Conservation (phyloP, 2,329 filamentous ascomycete species). For the Cladosporium halotolerans region DNA sequence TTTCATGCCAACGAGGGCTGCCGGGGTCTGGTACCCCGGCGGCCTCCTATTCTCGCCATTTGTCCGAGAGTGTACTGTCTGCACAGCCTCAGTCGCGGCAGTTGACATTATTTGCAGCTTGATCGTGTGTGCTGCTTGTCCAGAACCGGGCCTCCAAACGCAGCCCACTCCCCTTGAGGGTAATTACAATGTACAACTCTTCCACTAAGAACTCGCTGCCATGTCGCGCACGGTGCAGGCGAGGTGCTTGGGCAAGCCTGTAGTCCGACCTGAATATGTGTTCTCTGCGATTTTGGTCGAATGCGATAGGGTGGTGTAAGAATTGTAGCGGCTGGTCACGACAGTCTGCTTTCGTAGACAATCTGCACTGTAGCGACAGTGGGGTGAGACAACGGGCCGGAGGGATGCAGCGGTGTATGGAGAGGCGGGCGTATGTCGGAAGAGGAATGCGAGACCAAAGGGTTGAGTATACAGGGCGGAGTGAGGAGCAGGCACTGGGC, state of each 20-base stretch:
- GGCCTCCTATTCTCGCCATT: constrained; percentile 9
- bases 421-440: too few relatives aligned
- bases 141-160: not conserved
- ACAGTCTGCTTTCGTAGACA: not conserved
- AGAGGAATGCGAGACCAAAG: not conserved
- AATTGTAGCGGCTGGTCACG: not conserved
- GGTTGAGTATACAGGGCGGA: too few relatives aligned
- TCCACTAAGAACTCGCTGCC: constrained; percentile 5
- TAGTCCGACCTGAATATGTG: not conserved
- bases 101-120: not conserved
- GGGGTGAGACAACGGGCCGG: not conserved
- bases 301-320: too few relatives aligned
- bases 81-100: constrained; percentile 5
- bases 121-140: not conserved
- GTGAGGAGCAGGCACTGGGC: too few relatives aligned
- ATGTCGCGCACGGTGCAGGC: constrained; percentile 8
- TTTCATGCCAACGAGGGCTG: constrained; percentile 9
- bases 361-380: constrained; percentile 8
- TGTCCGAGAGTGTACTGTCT: constrained; percentile 1
- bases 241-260: constrained; percentile 1
- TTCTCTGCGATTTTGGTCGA: not conserved
- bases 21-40: constrained; percentile 6
- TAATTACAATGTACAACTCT: constrained; percentile 3
- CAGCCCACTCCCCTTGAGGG: not conserved
- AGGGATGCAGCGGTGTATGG: not conserved